A percentile compares a stretch with the other conserved stretches of the same genome.
Evolutionary conservation across 1,139 yeast species (phyloP).

Genomic region (Pichia terricola): DNA sequence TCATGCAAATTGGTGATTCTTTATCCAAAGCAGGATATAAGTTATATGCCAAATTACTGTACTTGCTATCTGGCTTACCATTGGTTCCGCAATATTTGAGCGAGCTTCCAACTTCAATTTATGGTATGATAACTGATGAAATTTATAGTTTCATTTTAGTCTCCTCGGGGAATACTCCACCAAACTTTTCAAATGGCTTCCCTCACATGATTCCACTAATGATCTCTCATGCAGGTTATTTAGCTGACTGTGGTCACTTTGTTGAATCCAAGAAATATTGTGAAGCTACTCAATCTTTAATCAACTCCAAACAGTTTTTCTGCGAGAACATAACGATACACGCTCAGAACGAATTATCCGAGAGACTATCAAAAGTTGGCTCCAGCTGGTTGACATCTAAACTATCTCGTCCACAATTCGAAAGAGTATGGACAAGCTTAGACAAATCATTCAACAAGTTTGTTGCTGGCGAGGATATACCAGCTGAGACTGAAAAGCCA

Average conservation of each 20-base stretch:
- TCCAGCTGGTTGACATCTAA: conserved; percentile 26
- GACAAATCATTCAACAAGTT: conserved; percentile 75
- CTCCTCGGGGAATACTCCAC: conserved; percentile 23
- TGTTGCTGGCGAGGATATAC: conserved; percentile 75
- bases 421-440: conserved; percentile 79
- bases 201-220: conserved; percentile 50
- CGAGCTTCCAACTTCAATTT: conserved; percentile 28
- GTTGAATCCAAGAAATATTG: conserved; percentile 51
- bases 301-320: conserved; percentile 37
- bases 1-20: conserved; percentile 47
- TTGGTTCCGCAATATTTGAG: conserved; percentile 19
- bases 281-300: conserved; percentile 36
- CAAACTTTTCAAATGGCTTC: conserved; percentile 29
- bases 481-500: conserved; percentile 15
- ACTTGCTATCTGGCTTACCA: conserved; percentile 23
- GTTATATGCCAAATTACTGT: conserved; percentile 17
- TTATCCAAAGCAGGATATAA: conserved; percentile 31
- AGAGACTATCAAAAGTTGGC: conserved; percentile 39
- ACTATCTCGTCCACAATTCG: conserved; percentile 60
- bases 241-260: conserved; percentile 54
- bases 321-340: conserved; percentile 30
- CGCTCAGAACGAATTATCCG: conserved; percentile 33
- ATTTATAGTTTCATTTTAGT: conserved; percentile 54
- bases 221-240: conserved; percentile 49
- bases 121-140: conserved; percentile 50